Conservation (phyloP, 495 filamentous ascomycete species). For the Letharia columbiana region DNA sequence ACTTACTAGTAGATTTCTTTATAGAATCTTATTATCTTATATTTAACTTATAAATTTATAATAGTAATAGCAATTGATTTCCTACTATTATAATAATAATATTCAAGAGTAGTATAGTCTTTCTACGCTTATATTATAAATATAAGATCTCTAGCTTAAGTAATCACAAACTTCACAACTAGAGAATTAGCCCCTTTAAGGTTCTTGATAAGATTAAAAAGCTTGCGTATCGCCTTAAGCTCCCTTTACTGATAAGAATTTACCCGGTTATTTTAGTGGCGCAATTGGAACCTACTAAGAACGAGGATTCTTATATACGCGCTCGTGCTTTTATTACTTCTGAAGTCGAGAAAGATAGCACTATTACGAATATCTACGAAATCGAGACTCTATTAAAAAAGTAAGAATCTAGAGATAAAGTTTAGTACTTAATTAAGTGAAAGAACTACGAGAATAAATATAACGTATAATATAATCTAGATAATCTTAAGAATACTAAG, state of each 20-base stretch:
- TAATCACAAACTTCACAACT: conserved; percentile 5
- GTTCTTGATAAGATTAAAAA: conserved; percentile 6
- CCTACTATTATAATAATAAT: neutral
- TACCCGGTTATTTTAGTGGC: neutral
- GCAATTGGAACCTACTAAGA: neutral
- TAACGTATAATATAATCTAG: neutral
- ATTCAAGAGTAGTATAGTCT: neutral
- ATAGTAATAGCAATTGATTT: no score
- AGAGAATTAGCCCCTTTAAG: neutral
- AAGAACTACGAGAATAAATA: neutral
- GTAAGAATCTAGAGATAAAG: neutral
- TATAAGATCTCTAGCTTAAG: neutral
- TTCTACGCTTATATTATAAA: neutral
- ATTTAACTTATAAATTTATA: no score
- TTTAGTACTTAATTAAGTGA: neutral
- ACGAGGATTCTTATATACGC: neutral
- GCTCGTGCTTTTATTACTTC: neutral
- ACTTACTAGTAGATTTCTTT: no score
- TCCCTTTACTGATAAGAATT: neutral
- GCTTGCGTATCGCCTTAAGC: neutral
- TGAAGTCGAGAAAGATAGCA: neutral
- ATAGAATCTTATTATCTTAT: no score
- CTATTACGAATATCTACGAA: neutral
- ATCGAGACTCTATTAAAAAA: neutral
- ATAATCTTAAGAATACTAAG: neutral